Evolutionary conservation across 2,329 filamentous ascomycete genomes (phyloP), one percentile per base, ranked within the genome.

Genomic region (Shiraia bambusicola): DNA sequence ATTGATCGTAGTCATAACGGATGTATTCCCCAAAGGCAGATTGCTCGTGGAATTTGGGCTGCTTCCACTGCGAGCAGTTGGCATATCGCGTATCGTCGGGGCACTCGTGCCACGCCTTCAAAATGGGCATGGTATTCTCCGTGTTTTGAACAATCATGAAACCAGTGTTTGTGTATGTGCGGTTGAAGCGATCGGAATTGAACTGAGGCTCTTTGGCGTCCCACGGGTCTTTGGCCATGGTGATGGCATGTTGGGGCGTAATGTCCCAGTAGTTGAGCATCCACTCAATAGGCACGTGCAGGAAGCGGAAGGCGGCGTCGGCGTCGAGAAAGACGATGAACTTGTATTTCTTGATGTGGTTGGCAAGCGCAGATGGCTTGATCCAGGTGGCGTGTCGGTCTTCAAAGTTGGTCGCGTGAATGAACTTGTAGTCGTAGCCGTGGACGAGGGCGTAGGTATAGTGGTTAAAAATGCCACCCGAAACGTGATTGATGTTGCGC

Each of bases 71-170:
- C 16, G 63, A 66, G 61, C 67, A 70, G 42, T 59, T 59, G 32
- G 52, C 44, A 39, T 69, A 70, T 17, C 60, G 58, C 11, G 52
- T 52, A 35, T 68, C 60, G 7, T 67, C 63, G 2, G 67, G 66
- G 36, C 67, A 70, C 39, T 67, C 50, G 59, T 67, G 65, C 76
- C 76, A 79, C 31, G 73, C 74, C 44, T 73, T 69, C 28, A 79
- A 65, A 26, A 79, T 75, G 24, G 73, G 66, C 48, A 71, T 71
- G 1, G 74, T 76, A 48, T 69, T 70, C 12, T 68, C 58, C 51
- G 75, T 75, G 58, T 77, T 76, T 61, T 79, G 76, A 3, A 76
- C 71, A 28, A 79, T 63, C 58, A 79, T 76, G 66, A 79, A 78
- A 13, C 76, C 76, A 1, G 76, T 76, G 65, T 79, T 79, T 53